phyloP scores from a whole-genome alignment of 2,329 filamentous ascomycete genomes.

The Neocucurbitaria cava region DNA sequence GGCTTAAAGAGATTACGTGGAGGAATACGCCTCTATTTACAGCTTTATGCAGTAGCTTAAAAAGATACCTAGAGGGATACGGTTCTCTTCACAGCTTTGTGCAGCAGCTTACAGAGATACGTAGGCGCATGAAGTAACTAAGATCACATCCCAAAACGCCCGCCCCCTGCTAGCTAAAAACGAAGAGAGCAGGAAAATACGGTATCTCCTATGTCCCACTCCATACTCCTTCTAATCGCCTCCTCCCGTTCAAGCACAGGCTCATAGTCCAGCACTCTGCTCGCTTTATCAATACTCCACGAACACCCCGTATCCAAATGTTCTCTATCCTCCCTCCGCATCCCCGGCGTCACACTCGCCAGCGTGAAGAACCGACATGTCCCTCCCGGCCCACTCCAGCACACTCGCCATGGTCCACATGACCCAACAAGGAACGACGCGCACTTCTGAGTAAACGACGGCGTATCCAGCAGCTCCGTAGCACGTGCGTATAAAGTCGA shows the following conservation, averaged over 20 bases:
- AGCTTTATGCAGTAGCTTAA: too few species aligned
- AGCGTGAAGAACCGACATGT: constrained; percentile 43
- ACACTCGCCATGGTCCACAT: constrained; percentile 46
- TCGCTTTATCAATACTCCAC: constrained; percentile 51
- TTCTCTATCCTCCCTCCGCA: constrained; percentile 56
- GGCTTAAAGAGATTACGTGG: too few species aligned
- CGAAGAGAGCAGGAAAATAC: too few species aligned
- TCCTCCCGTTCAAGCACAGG: constrained; percentile 1
- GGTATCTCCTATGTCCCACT: neutral
- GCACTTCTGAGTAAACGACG: constrained; percentile 45
- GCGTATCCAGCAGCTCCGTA: constrained; percentile 46
- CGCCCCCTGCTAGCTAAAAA: too few species aligned
- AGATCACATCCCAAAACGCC: too few species aligned
- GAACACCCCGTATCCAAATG: constrained; percentile 74
- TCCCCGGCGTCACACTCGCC: constrained; percentile 38
- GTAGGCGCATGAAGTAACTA: too few species aligned
- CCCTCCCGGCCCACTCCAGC: too few species aligned
- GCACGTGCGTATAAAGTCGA: constrained; percentile 50
- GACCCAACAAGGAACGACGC: constrained; percentile 45
- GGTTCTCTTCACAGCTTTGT: too few species aligned
- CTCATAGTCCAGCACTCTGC: constrained; percentile 3
- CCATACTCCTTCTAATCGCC: constrained; percentile 3
- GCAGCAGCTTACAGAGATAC: too few species aligned
- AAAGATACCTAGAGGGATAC: too few species aligned
- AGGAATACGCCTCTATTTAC: too few species aligned